A percentile compares a stretch with the other conserved stretches of the same genome.
Conservation (phyloP, 139 green algal genomes). For the Protoeuglena noctilucae region DNA sequence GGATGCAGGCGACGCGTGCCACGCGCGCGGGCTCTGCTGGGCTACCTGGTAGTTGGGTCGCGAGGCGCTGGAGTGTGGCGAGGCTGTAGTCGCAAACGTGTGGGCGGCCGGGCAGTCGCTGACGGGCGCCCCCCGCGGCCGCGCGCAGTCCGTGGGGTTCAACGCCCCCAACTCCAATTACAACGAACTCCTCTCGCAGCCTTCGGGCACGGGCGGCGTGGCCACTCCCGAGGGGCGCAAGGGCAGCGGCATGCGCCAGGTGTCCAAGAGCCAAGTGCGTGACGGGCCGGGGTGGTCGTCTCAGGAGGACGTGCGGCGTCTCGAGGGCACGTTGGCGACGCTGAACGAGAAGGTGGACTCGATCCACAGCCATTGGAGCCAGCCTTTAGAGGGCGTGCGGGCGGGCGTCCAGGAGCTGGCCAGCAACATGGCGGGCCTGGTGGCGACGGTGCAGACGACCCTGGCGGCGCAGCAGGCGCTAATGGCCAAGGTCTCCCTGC, state of each 20-base stretch:
- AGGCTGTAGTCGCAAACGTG: too few species aligned
- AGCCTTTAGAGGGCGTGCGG: not conserved
- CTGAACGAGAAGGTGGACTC: not conserved
- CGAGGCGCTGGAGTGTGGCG: too few species aligned
- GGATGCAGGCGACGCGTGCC: too few species aligned
- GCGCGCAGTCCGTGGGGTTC: too few species aligned
- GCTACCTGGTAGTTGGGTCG: too few species aligned
- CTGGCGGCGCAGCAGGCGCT: not conserved
- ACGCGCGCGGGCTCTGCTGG: too few species aligned
- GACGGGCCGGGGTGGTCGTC: too few species aligned
- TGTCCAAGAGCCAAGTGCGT: too few species aligned
- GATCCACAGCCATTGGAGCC: not conserved
- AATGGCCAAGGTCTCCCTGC: not conserved
- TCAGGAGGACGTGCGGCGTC: not conserved
- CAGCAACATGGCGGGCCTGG: not conserved
- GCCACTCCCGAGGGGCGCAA: not conserved
- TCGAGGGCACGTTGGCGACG: not conserved
- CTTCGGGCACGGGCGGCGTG: not conserved
- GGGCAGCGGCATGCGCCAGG: not conserved
- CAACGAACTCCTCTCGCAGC: too few species aligned
- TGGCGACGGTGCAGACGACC: not conserved
- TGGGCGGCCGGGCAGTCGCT: too few species aligned
- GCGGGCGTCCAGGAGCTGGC: conserved; percentile 1
- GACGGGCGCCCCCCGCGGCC: too few species aligned
- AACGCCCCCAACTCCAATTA: too few species aligned